phyloP scores from a whole-genome alignment of 2,329 filamentous ascomycete genomes.

The Pyrenochaeta sp. region DNA sequence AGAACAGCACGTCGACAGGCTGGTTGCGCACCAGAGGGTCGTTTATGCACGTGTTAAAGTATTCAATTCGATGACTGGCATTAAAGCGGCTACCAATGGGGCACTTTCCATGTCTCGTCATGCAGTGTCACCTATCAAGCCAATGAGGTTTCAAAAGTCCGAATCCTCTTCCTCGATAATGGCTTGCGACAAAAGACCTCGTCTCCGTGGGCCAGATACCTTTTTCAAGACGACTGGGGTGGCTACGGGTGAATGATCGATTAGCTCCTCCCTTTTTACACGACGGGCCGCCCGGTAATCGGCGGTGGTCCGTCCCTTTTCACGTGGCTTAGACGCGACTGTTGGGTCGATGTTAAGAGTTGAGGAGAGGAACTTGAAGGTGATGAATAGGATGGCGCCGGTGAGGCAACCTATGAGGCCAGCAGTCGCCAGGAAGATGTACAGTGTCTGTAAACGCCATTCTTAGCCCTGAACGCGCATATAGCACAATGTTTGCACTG shows the following conservation, averaged over 20 bases:
- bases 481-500: slow-evolving; percentile 6
- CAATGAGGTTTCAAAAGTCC: slow-evolving; percentile 47
- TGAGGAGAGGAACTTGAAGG: slow-evolving; percentile 64
- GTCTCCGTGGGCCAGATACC: slow-evolving; percentile 38
- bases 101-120: not conserved
- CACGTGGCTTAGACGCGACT: slow-evolving; percentile 9
- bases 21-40: not conserved
- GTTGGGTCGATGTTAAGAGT: slow-evolving; percentile 54
- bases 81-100: slow-evolving; percentile 5
- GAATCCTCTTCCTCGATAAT: slow-evolving; percentile 77
- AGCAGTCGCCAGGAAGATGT: slow-evolving; percentile 71
- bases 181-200: slow-evolving; percentile 68
- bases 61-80: not conserved
- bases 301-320: slow-evolving; percentile 33
- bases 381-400: slow-evolving; percentile 67
- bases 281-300: slow-evolving; percentile 40
- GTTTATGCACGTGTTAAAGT: not conserved
- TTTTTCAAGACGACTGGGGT: slow-evolving; percentile 36
- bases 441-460: slow-evolving; percentile 51
- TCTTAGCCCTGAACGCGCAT: not conserved
- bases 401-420: slow-evolving; percentile 71
- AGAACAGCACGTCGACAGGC: not conserved
- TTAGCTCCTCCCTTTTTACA: slow-evolving; percentile 28
- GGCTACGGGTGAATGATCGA: slow-evolving; percentile 25
- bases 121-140: not conserved